These are phyloP conservation scores for Candida montana DNA, from an alignment of 805 yeast genomes.

Conservation along the genomic window DNA sequence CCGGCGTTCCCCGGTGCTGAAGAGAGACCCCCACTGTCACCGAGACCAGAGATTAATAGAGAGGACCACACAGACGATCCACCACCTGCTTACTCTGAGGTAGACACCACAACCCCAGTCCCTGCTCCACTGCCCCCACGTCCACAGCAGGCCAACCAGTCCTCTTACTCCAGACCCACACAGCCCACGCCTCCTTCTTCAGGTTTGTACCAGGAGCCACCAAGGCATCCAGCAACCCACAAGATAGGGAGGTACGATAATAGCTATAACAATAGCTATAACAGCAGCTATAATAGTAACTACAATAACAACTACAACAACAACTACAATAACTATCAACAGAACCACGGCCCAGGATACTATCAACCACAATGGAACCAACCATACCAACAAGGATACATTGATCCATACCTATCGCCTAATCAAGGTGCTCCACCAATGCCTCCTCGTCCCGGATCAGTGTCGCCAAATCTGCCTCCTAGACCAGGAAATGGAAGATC, in stretches of 20 bases:
- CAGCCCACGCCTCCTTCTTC: not conserved
- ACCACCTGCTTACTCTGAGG: conserved; percentile 34
- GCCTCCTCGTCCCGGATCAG: conserved; percentile 1
- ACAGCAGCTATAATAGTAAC: too few species aligned
- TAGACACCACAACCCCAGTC: conserved; percentile 18
- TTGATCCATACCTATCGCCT: not conserved
- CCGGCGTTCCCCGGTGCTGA: not conserved
- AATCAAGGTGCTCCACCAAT: not conserved
- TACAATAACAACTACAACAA: not conserved
- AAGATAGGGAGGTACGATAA: too few species aligned
- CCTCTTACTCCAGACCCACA: not conserved
- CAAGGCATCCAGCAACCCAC: not conserved
- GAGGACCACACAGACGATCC: conserved; percentile 20
- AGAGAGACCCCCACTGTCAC: not conserved
- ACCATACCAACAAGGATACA: not conserved
- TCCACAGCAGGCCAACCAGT: not conserved
- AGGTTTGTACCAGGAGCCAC: not conserved
- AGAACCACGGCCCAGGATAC: not conserved
- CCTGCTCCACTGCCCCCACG: not conserved
- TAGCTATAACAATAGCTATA: not conserved
- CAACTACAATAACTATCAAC: not conserved
- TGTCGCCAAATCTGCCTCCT: conserved; percentile 2
- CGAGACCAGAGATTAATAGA: conserved; percentile 4
- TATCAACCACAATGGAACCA: not conserved
- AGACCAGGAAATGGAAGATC: conserved; percentile 5